phyloP scores from a whole-genome alignment of 2,329 filamentous ascomycete genomes.

The Ophiobolus disseminans region DNA sequence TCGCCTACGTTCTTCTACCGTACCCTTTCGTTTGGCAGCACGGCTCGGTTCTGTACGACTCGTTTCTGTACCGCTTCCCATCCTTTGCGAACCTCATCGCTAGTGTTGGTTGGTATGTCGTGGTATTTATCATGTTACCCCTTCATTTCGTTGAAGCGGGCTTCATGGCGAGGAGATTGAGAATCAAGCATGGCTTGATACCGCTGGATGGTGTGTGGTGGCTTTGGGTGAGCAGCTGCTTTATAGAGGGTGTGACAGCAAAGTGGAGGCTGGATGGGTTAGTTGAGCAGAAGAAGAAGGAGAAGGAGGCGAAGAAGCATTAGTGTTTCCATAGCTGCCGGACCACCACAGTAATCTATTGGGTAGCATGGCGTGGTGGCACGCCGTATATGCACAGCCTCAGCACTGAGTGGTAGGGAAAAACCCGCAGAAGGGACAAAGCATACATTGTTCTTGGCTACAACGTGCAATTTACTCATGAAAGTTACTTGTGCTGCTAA shows the following conservation, averaged over 20 bases:
- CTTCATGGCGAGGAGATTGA: conserved; percentile 56
- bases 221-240: conserved; percentile 59
- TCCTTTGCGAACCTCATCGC: conserved; percentile 65
- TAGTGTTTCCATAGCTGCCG: conserved; percentile 14
- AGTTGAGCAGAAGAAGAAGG: conserved; percentile 35
- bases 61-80: conserved; percentile 58
- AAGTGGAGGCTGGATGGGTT: conserved; percentile 50
- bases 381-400: too few species aligned
- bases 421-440: too few species aligned
- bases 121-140: conserved; percentile 66
- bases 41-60: conserved; percentile 42
- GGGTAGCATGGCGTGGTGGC: too few species aligned
- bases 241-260: conserved; percentile 61
- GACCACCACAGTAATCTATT: too few species aligned
- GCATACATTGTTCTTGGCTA: too few species aligned
- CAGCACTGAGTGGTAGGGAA: too few species aligned
- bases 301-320: conserved; percentile 46
- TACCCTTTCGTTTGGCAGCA: conserved; percentile 41
- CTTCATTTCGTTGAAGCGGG: conserved; percentile 72
- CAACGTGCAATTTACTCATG: too few species aligned
- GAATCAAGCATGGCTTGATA: conserved; percentile 59
- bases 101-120: conserved; percentile 61
- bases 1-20: conserved; percentile 40
- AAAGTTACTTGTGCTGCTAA: too few species aligned
- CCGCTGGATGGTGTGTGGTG: conserved; percentile 59